Percentiles rank a stretch among this genome's conserved stretches.
These are phyloP conservation scores for Pythium sp. DNA, from an alignment of 352 stramenopile species.

Conservation along the genomic window DNA sequence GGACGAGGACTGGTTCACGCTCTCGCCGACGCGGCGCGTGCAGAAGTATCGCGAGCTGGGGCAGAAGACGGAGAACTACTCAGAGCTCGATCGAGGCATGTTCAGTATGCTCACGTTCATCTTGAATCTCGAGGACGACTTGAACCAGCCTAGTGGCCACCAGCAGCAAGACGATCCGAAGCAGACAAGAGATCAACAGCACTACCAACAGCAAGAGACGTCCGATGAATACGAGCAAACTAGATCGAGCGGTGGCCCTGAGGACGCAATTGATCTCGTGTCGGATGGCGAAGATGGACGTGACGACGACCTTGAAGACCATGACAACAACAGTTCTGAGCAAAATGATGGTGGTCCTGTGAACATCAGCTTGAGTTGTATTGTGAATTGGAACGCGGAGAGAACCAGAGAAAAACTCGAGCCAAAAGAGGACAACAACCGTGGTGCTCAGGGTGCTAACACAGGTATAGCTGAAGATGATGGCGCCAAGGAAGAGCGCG, in stretches of 20 bases:
- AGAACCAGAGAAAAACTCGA: background rate
- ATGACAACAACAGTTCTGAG: background rate
- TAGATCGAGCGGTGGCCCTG: no score
- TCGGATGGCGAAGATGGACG: background rate
- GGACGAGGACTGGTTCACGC: constrained; percentile 1
- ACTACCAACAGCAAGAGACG: no score
- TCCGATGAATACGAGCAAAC: no score
- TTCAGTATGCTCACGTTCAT: constrained; percentile 6
- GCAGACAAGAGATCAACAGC: background rate
- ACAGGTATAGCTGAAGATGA: background rate
- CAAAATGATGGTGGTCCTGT: background rate
- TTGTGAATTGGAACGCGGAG: background rate
- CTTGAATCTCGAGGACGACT: background rate
- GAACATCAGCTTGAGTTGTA: background rate
- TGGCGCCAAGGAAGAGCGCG: background rate
- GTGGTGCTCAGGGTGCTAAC: no score
- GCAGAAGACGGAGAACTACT: background rate
- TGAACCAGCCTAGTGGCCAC: background rate
- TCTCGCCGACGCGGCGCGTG: background rate
- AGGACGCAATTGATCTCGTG: background rate
- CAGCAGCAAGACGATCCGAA: background rate
- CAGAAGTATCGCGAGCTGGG: background rate
- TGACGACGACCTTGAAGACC: background rate
- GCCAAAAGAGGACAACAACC: background rate
- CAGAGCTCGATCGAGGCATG: background rate